Conservation (phyloP, 2,329 filamentous ascomycete genomes). For the Sphaerostilbella broomeana region DNA sequence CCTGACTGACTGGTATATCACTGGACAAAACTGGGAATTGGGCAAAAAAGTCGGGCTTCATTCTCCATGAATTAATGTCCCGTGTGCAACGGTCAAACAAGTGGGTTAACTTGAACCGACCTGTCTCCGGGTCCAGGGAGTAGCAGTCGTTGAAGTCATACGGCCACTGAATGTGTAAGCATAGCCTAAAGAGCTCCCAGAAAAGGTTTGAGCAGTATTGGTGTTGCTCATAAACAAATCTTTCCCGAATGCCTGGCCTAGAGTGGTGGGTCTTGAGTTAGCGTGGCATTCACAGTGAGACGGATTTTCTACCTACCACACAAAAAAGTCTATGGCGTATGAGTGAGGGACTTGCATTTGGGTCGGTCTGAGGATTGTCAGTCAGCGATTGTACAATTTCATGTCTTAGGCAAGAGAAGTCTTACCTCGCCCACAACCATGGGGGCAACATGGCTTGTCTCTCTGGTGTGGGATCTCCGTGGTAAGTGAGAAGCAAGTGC, state of each 20-base stretch:
- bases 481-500: constrained; percentile 22
- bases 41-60: constrained; percentile 22
- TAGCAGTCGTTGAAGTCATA: constrained; percentile 23
- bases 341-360: constrained; percentile 22
- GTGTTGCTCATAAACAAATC: constrained; percentile 25
- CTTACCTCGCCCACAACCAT: constrained; percentile 24
- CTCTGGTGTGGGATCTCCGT: constrained; percentile 20
- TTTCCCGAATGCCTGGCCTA: constrained; percentile 25
- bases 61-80: constrained; percentile 25
- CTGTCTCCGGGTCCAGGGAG: constrained; percentile 19
- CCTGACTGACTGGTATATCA: constrained; percentile 25
- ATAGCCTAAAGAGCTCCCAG: constrained; percentile 21
- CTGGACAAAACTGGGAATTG: constrained; percentile 22
- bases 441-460: constrained; percentile 18
- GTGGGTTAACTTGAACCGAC: constrained; percentile 20
- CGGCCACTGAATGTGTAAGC: constrained; percentile 21
- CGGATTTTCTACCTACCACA: constrained; percentile 26
- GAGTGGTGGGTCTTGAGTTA: background rate
- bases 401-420: background rate
- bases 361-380: constrained; percentile 21
- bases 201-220: constrained; percentile 25
- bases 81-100: constrained; percentile 21
- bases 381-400: background rate
- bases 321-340: constrained; percentile 26
- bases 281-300: too few relatives aligned